Percentiles rank a stretch among this genome's conserved stretches.
phyloP scores from a whole-genome alignment of 2,329 filamentous ascomycete genomes.

The Epichloe uncinata region DNA sequence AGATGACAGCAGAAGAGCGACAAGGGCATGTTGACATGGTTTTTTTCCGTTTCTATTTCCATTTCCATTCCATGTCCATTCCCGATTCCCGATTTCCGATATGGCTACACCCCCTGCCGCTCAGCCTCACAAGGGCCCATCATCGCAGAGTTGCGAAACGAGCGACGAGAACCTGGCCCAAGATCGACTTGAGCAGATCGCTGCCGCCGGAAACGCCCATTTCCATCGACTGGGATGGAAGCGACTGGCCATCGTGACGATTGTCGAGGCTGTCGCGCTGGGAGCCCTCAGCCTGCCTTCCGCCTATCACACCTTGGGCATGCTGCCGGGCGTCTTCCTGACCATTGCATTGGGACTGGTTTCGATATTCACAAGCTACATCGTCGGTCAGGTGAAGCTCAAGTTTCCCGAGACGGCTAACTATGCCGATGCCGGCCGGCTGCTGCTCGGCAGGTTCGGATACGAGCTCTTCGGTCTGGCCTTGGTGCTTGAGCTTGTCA shows the following conservation, averaged over 20 bases:
- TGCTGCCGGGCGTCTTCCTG: constrained; percentile 33
- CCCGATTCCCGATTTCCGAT: not conserved
- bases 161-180: constrained; percentile 17
- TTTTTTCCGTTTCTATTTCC: not conserved
- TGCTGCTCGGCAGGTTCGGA: constrained; percentile 46
- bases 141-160: constrained; percentile 5
- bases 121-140: not conserved
- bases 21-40: not conserved
- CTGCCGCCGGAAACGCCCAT: constrained; percentile 29
- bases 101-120: constrained; percentile 2
- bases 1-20: not conserved
- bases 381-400: constrained; percentile 35
- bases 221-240: constrained; percentile 44
- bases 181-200: constrained; percentile 27
- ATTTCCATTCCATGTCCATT: not conserved
- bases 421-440: constrained; percentile 53
- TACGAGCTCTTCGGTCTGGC: constrained; percentile 50
- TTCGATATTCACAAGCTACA: constrained; percentile 34
- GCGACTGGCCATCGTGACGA: constrained; percentile 39
- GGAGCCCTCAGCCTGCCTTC: constrained; percentile 36
- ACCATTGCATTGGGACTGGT: constrained; percentile 26
- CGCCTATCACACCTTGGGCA: constrained; percentile 40
- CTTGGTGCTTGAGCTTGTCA: constrained; percentile 53
- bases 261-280: constrained; percentile 44
- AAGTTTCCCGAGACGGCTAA: constrained; percentile 42